Base-by-base conservation (phyloP, 2,329 filamentous ascomycete genomes). In the Fonsecaea monophora region DNA sequence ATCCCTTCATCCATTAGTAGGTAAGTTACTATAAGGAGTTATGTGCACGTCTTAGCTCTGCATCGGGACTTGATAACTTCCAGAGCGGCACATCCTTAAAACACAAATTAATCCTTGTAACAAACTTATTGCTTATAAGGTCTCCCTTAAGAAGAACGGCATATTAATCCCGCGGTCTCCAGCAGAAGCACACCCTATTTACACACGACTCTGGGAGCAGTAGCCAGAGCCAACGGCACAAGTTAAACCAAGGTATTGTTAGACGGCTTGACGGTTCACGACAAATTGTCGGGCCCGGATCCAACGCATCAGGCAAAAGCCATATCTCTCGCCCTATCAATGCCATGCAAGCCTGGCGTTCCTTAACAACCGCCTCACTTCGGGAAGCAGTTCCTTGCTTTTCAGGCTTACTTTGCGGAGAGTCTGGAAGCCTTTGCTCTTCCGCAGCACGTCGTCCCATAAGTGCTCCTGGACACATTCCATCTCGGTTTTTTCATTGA, bases 401-500 rank as follows among this genome's bases (percentile, higher is more conserved):
- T 64, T 67, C 38, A 65, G 45, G 37, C 69, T 63, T 34, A 69
- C 62, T 42, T 65, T 69, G 42, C 65, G 66, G 38, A 71, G 67
- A 35, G 65, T 64, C 34, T 69, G 63, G 42, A 71, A 21, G 59
- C 67, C 38, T 55, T 64, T 63, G 50, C 63, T 67, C 59, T 69
- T 66, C 15, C 62, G 56, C 42, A 69, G 55, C 37, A 63, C 61
- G 55, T 71, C 68, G 37, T 74, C 74, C 65, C 74, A 72, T 60
- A 76, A 69, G 32, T 71, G 73, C 34, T 71, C 73, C 34, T 74
- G 67, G 4, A 77, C 64, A 30, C 70, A 72, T 13, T 73, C 72
- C 50, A 68, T 71, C 48, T 62, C 65, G 18, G 21, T 63, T 50
- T 71, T 70, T 60, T 72, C 70, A 18, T 72, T 75, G 2, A 71